These are phyloP conservation scores for Nelumbo lutea DNA, from an alignment of 164 flowering plant genomes.

Conservation along the genomic window DNA sequence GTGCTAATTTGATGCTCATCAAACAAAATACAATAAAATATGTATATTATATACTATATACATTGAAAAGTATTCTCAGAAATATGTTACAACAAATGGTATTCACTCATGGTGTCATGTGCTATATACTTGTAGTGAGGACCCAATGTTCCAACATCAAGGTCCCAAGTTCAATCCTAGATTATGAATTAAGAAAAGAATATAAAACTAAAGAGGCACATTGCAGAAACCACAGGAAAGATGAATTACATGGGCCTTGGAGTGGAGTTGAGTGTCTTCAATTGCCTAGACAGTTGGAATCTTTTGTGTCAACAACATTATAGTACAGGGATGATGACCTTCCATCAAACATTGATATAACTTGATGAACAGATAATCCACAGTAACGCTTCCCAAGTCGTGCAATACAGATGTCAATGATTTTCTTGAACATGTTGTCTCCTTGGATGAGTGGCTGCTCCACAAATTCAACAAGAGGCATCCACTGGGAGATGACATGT, in stretches of 20 bases:
- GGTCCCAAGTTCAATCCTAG: neutral
- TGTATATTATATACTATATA: too few relatives aligned
- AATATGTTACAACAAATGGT: neutral
- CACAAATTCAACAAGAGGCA: conserved; percentile 72
- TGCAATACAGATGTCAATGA: conserved; percentile 65
- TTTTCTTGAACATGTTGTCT: conserved; percentile 74
- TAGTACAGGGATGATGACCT: conserved; percentile 63
- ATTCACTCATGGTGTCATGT: neutral
- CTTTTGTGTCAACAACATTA: conserved; percentile 41
- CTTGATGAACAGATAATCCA: conserved; percentile 53
- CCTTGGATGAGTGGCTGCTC: conserved; percentile 57
- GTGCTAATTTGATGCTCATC: too few relatives aligned
- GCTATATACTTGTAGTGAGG: neutral
- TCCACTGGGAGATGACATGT: conserved; percentile 56
- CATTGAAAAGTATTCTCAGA: too few relatives aligned
- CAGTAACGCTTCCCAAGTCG: conserved; percentile 59
- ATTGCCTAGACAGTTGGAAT: conserved; percentile 33
- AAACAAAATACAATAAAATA: too few relatives aligned
- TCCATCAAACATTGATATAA: conserved; percentile 73
- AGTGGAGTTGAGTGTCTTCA: conserved; percentile 17
- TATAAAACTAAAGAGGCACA: neutral
- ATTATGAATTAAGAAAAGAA: neutral
- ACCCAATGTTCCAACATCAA: neutral
- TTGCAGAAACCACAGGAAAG: neutral
- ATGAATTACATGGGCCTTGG: neutral